Base-by-base conservation (phyloP, 108 stramenopile species). In the Cyclotella cryptica region DNA sequence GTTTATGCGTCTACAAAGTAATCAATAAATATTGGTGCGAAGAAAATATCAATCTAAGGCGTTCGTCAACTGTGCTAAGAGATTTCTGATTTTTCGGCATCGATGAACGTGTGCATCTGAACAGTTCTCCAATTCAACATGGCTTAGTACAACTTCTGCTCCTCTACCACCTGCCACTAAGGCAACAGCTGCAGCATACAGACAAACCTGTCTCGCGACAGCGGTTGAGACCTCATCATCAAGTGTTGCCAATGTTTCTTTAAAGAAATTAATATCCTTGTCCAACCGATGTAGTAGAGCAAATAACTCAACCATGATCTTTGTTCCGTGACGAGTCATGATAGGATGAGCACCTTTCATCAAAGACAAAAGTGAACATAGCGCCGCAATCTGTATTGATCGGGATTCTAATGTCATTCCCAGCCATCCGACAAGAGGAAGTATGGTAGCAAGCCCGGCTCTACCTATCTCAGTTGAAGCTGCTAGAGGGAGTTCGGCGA, bases 311-410 rank as follows among this genome's bases (percentile, higher is more conserved):
- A 60, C 66, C 65, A 90, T 86, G 62, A 92, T 86, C 52, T 92
- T 92, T 2, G 83, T 78, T 2, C 88, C 89, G 63, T 92, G 92
- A 22, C 67, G 72, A 4, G 78, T 70, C 87, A 93, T 87, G 21
- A 90, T 83, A 5, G 88, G 89, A 72, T 86, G 81, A 12, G 89
- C 85, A 14, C 83, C 88, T 19, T 77, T 42, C 84, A 93, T 78
- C 22, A 93, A 60, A 30, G 84, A 86, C 19, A 82, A 66, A 68
- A 93, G 40, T 7, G 81, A 84, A 14, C 81, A 39, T 35, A 88
- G 39, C 1, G 85, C 46, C 11, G 78, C 60, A 15, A 85, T 44
- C 51, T 80, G 86, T 19, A 85, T 64, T 3, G 69, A 44, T 21
- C 69, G 78, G 18, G 67, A 76, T 46, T 72, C 80, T 61, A 72